These are phyloP conservation scores for Apiotrichum domesticum DNA, from an alignment of 1,284 basidiomycete genomes.

Conservation along the genomic window DNA sequence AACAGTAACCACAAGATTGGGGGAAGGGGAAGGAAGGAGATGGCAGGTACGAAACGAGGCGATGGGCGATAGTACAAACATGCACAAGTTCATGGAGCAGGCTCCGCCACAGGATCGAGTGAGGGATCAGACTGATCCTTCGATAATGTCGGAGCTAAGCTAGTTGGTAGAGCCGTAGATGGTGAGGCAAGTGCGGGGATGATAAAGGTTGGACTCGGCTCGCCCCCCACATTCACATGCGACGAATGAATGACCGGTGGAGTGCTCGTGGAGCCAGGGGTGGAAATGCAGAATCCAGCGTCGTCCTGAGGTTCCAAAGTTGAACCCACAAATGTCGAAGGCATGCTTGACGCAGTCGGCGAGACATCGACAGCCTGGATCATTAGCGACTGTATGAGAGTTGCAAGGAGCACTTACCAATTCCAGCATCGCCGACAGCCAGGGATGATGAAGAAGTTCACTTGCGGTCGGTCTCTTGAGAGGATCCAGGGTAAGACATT, in stretches of 20 bases:
- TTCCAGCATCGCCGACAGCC: constrained; percentile 58
- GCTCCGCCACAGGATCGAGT: too few species aligned
- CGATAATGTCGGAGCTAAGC: too few species aligned
- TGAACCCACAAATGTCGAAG: not conserved
- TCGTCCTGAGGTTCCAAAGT: not conserved
- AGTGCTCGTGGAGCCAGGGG: not conserved
- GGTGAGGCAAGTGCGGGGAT: not conserved
- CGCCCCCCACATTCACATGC: not conserved
- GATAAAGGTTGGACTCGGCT: not conserved
- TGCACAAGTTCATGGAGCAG: too few species aligned
- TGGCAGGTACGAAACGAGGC: too few species aligned
- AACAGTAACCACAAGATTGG: too few species aligned
- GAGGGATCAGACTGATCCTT: too few species aligned
- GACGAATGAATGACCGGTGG: not conserved
- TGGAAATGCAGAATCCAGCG: not conserved
- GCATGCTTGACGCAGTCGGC: constrained; percentile 8
- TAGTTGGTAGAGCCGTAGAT: not conserved
- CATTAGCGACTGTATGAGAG: too few species aligned
- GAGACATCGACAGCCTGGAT: constrained; percentile 4
- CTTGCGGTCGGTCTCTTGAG: constrained; percentile 73
- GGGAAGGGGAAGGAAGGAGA: too few species aligned
- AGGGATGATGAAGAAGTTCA: constrained; percentile 81
- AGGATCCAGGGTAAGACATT: constrained; percentile 85
- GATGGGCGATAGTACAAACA: too few species aligned
- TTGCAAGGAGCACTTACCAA: constrained; percentile 17